phyloP scores from a whole-genome alignment of 768 basidiomycete species.

The Hygrocybe coccinea region DNA sequence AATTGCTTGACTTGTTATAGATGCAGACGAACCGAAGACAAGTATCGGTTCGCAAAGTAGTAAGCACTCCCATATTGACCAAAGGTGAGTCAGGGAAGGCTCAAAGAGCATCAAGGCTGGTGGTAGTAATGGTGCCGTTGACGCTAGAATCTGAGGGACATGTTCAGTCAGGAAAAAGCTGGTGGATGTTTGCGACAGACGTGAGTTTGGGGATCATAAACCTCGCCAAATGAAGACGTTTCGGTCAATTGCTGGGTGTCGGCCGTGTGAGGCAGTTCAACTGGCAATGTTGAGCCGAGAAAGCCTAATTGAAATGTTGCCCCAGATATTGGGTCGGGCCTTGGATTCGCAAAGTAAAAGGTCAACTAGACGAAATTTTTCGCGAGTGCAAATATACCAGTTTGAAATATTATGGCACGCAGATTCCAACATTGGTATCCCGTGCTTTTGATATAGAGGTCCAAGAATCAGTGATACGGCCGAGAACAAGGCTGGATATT shows the following conservation, averaged over 20 bases:
- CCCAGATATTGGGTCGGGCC: slow-evolving; percentile 73
- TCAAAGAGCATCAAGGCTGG: slow-evolving; percentile 60
- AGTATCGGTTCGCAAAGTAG: slow-evolving; percentile 87
- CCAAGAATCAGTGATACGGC: slow-evolving; percentile 62
- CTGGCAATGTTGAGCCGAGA: slow-evolving; percentile 67
- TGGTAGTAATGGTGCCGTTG: slow-evolving; percentile 52
- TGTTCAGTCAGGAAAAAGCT: background rate
- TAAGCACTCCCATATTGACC: slow-evolving; percentile 93
- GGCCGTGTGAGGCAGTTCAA: slow-evolving; percentile 60
- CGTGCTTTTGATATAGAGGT: slow-evolving; percentile 67
- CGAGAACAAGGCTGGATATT: slow-evolving; percentile 83
- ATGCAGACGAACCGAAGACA: slow-evolving; percentile 73
- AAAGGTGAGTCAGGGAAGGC: slow-evolving; percentile 58
- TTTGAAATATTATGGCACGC: slow-evolving; percentile 81
- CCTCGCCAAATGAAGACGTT: slow-evolving; percentile 45
- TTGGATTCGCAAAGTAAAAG: slow-evolving; percentile 47
- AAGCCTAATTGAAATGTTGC: slow-evolving; percentile 74
- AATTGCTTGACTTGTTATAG: slow-evolving; percentile 78
- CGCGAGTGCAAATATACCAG: slow-evolving; percentile 52
- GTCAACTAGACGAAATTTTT: slow-evolving; percentile 1
- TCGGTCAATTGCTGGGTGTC: slow-evolving; percentile 73
- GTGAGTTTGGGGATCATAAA: slow-evolving; percentile 49
- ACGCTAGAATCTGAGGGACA: slow-evolving; percentile 56
- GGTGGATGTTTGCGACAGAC: slow-evolving; percentile 29
- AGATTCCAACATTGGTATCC: slow-evolving; percentile 75